These are phyloP conservation scores for Coemansia sp. DNA, from an alignment of 192 early-diverging fungal species.

Conservation along the genomic window DNA sequence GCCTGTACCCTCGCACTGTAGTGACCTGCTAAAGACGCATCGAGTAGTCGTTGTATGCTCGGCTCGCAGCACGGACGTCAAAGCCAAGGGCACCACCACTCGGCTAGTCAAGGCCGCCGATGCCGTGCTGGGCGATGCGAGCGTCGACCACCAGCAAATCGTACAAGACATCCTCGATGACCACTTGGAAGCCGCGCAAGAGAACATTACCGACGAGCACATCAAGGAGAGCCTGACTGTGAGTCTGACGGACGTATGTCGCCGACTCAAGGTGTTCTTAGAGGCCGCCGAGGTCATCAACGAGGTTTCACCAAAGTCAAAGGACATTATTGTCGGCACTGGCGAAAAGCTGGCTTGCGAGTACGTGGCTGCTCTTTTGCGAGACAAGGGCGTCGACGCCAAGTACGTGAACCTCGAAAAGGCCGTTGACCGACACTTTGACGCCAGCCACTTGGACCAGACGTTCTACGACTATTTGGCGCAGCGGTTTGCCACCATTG, in stretches of 20 bases:
- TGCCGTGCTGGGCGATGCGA: constrained; percentile 36
- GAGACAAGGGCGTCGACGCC: constrained; percentile 77
- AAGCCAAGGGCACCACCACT: constrained; percentile 91
- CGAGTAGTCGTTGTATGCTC: constrained; percentile 94
- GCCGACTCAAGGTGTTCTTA: constrained; percentile 81
- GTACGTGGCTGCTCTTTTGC: constrained; percentile 84
- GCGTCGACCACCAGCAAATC: constrained; percentile 67
- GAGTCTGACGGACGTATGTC: constrained; percentile 79
- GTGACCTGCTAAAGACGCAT: constrained; percentile 71
- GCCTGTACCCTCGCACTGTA: constrained; percentile 41
- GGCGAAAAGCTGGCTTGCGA: constrained; percentile 95
- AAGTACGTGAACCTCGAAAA: constrained; percentile 88
- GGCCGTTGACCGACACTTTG: constrained; percentile 81
- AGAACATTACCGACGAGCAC: constrained; percentile 57
- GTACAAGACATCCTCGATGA: constrained; percentile 82
- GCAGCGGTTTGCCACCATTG: constrained; percentile 63
- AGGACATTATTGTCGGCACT: constrained; percentile 91
- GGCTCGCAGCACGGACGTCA: constrained; percentile 87
- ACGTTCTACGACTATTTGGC: constrained; percentile 94
- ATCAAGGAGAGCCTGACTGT: constrained; percentile 58
- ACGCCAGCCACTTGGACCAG: constrained; percentile 81
- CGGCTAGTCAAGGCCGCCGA: constrained; percentile 59
- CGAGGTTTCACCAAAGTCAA: constrained; percentile 95
- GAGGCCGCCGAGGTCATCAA: constrained; percentile 95
- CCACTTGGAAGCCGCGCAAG: constrained; percentile 72